Base-by-base conservation (phyloP, 768 basidiomycete genomes). In the Panus rudis region DNA sequence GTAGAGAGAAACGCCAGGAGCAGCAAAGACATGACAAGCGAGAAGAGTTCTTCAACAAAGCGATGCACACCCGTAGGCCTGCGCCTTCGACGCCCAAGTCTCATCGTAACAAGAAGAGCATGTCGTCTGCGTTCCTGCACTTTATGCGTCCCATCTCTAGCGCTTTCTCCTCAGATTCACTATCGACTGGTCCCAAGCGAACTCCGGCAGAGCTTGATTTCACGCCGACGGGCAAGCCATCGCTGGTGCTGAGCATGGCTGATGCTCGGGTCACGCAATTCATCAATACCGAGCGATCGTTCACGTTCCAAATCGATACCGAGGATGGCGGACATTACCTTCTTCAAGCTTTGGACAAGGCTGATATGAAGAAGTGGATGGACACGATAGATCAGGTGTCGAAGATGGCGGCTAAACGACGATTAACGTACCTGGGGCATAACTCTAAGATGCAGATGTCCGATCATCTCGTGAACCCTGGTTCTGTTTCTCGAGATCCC, bases 71-170 rank as follows among this genome's bases (percentile, higher is more conserved):
- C 4, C 66, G 69, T 27, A 73, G 78, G 35, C 76, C 75, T 43
- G 67, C 72, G 45, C 60, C 68, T 0, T 59, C 70, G 4, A 67
- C 63, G 22, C 76, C 77, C 55, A 86, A 88, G 61, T 81, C 83
- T 43, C 84, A 87, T 48, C 73, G 85, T n/a, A 79, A 82, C 63
- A 90, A 90, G 73, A 86, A 88, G 64, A 89, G 85, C 67, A 84
- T 89, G 70, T 89, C 76, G 16, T 69, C 81, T 1, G 82, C 84
- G 4, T 84, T 91, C 61, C 73, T 90, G 64, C 83, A 79, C 53
- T 71, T 90, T 65, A 90, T 90, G 81, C 75, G 88, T n/a, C 89
- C 88, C 2, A 80, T 90, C 40, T 92, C 89, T 13, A 89, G 79
- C 47, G 89, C 89, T 2, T 91, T 91, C 55, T 79, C 79, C 16